phyloP scores from a whole-genome alignment of 441 rosid species.

The Populus hybrid region DNA sequence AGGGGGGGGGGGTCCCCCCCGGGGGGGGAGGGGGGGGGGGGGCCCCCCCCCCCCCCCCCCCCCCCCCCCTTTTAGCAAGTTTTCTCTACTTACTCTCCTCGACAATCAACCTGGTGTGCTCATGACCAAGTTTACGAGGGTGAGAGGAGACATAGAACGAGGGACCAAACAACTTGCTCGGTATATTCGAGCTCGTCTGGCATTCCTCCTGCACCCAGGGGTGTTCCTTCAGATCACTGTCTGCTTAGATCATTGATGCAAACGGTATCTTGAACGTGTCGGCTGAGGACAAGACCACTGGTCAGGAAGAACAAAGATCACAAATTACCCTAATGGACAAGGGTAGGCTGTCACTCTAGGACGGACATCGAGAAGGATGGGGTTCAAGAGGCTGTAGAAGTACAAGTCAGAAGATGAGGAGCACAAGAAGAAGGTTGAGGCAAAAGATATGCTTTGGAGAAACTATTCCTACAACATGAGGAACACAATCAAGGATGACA shows the following conservation, averaged over 20 bases:
- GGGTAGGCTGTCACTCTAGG: constrained; percentile 64
- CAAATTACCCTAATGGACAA: constrained; percentile 71
- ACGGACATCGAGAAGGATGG: constrained; percentile 61
- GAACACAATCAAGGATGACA: too few relatives aligned
- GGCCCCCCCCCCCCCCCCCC: too few relatives aligned
- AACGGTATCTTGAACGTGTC: constrained; percentile 69
- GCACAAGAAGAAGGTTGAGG: constrained; percentile 64
- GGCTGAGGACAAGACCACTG: constrained; percentile 70
- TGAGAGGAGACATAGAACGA: constrained; percentile 54
- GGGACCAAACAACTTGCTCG: constrained; percentile 60
- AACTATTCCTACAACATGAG: constrained; percentile 30
- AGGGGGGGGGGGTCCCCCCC: too few relatives aligned
- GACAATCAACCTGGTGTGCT: constrained; percentile 64
- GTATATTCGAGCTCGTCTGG: constrained; percentile 54
- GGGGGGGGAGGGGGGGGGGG: too few relatives aligned
- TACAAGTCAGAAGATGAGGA: constrained; percentile 24
- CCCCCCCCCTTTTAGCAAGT: too few relatives aligned
- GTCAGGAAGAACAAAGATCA: constrained; percentile 75
- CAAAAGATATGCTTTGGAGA: constrained; percentile 60
- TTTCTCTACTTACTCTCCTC: constrained; percentile 53
- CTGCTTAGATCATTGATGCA: constrained; percentile 46
- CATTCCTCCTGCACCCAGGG: constrained; percentile 47
- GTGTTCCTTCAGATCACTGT: constrained; percentile 2
- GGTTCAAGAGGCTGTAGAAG: constrained; percentile 67
- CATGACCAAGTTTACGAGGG: constrained; percentile 69